Evolutionary conservation across 2,329 filamentous ascomycete species (phyloP).

Genomic region (Tolypocladium ophioglossoides): DNA sequence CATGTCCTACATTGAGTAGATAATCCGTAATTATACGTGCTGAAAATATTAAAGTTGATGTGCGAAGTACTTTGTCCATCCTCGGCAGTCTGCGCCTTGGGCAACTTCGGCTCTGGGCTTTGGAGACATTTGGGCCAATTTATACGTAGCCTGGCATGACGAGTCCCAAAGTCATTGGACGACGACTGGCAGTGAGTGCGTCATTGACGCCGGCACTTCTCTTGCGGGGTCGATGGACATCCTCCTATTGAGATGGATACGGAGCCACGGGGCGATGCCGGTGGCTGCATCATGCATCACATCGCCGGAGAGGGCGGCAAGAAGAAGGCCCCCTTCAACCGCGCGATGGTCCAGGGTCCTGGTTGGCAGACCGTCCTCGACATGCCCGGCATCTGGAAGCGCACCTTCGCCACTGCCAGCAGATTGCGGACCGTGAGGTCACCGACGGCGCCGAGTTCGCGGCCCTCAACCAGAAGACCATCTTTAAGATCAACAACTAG

Average conservation of each 20-base stretch:
- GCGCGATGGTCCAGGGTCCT: conserved; percentile 28
- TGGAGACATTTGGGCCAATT: no score
- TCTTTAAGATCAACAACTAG: conserved; percentile 23
- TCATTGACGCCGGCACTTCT: no score
- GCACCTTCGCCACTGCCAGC: conserved; percentile 4
- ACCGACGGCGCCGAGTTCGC: conserved; percentile 2
- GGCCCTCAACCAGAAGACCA: conserved; percentile 1
- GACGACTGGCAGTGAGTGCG: not conserved
- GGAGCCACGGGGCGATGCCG: conserved; percentile 9
- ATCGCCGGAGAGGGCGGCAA: conserved; percentile 32
- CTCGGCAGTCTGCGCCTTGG: not conserved
- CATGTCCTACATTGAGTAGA: not conserved
- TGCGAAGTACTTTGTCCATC: no score
- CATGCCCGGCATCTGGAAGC: conserved; percentile 2
- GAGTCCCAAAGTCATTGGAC: not conserved
- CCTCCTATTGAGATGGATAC: no score
- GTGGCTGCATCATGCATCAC: conserved; percentile 35
- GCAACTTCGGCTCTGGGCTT: not conserved
- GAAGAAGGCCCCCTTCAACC: conserved; percentile 31
- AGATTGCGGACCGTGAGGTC: conserved; percentile 2
- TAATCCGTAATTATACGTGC: not conserved
- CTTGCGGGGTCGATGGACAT: no score
- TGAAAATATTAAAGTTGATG: not conserved
- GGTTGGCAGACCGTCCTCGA: conserved; percentile 1
- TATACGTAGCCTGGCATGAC: not conserved